These are phyloP conservation scores for Lumnitzera littorea DNA, from an alignment of 345 rosid species.

Conservation along the genomic window DNA sequence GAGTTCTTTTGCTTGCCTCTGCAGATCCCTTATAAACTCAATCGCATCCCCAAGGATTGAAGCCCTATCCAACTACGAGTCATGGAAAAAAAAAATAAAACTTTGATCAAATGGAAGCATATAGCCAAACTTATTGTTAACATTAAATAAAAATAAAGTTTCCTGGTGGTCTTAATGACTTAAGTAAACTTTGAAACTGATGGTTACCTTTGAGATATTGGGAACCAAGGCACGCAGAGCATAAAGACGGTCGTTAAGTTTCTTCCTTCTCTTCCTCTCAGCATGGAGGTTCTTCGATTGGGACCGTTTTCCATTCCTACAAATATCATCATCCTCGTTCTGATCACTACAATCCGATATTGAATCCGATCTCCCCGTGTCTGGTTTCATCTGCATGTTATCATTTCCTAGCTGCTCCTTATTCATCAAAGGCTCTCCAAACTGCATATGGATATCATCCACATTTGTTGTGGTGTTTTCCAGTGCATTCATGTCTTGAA, in stretches of 20 bases:
- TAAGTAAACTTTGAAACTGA: neutral
- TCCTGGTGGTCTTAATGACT: too few species aligned
- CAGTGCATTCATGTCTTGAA: constrained; percentile 24
- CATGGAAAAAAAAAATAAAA: neutral
- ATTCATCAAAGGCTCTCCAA: constrained; percentile 28
- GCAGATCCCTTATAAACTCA: constrained; percentile 74
- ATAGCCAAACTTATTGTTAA: too few species aligned
- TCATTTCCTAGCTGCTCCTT: constrained; percentile 28
- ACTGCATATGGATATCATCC: constrained; percentile 18
- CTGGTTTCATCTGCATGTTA: constrained; percentile 34
- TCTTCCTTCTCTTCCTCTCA: constrained; percentile 87
- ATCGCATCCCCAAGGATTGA: constrained; percentile 90
- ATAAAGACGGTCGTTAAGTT: constrained; percentile 82
- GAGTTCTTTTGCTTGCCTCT: constrained; percentile 65
- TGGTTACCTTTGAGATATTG: constrained; percentile 55
- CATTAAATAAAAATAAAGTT: too few species aligned
- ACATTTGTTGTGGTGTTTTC: constrained; percentile 13
- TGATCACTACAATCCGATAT: constrained; percentile 74
- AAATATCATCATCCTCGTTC: constrained; percentile 51
- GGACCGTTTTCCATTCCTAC: constrained; percentile 43
- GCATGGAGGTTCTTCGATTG: constrained; percentile 78
- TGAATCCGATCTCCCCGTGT: constrained; percentile 53
- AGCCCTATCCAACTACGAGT: constrained; percentile 75
- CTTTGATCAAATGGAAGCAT: neutral
- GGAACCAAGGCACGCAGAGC: constrained; percentile 82